These are phyloP conservation scores for Aspergillus unguis DNA, from an alignment of 2,329 filamentous ascomycete genomes.

Conservation along the genomic window DNA sequence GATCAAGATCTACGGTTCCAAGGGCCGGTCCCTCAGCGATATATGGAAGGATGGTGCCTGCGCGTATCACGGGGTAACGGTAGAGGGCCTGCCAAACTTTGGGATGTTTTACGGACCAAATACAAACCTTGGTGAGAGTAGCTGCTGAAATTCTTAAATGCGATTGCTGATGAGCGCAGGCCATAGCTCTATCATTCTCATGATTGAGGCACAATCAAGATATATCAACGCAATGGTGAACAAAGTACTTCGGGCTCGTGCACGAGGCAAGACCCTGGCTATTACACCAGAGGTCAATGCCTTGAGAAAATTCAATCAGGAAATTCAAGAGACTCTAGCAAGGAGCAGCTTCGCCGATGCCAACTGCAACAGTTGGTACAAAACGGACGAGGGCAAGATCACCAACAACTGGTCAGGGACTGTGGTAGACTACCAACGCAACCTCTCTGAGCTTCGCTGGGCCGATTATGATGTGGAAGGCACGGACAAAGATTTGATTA, in stretches of 20 bases:
- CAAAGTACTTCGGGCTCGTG: constrained; percentile 47
- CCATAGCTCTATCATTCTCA: constrained; percentile 57
- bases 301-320: constrained; percentile 46
- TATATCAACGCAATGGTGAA: constrained; percentile 53
- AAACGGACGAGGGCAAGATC: constrained; percentile 52
- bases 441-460: constrained; percentile 31
- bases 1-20: constrained; percentile 50
- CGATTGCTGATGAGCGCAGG: constrained; percentile 27
- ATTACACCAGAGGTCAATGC: constrained; percentile 44
- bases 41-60: constrained; percentile 53
- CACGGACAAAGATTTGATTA: constrained; percentile 21
- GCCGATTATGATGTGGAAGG: constrained; percentile 30
- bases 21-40: constrained; percentile 44
- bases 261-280: constrained; percentile 39
- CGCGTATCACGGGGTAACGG: constrained; percentile 51
- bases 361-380: constrained; percentile 57
- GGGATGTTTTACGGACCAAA: constrained; percentile 59
- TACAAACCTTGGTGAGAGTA: constrained; percentile 44
- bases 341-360: constrained; percentile 52
- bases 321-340: constrained; percentile 47
- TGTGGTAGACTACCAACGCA: constrained; percentile 55
- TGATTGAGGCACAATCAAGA: constrained; percentile 57
- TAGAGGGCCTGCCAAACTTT: constrained; percentile 55
- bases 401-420: constrained; percentile 58
- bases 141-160: not conserved